Percentiles rank a stretch among this genome's conserved stretches.
Conservation (phyloP, 192 early-diverging fungal genomes). For the Spinellus fusiger region DNA sequence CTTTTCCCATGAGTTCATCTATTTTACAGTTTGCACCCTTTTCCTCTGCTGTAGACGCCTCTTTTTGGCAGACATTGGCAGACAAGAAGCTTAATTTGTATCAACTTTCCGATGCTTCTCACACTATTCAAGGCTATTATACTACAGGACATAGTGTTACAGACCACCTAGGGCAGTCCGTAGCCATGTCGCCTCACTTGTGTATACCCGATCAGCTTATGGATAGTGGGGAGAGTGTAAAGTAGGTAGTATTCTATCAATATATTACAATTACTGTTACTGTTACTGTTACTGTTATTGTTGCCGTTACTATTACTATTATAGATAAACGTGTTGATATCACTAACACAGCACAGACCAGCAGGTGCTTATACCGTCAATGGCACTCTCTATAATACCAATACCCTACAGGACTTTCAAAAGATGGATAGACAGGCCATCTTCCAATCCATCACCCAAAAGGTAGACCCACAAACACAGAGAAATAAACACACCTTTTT, state of each 20-base stretch:
- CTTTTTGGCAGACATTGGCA: slow-evolving; percentile 86
- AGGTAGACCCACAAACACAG: slow-evolving; percentile 36
- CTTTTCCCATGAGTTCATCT: slow-evolving; percentile 1
- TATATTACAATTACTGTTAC: too few species aligned
- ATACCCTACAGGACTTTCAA: slow-evolving; percentile 93
- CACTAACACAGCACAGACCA: slow-evolving; percentile 34
- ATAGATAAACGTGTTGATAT: background rate
- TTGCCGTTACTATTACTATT: background rate
- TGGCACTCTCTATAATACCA: slow-evolving; percentile 79
- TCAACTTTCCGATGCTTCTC: slow-evolving; percentile 62
- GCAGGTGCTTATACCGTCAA: slow-evolving; percentile 17
- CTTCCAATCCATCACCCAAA: slow-evolving; percentile 49
- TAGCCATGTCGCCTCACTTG: slow-evolving; percentile 55
- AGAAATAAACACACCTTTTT: slow-evolving; percentile 2
- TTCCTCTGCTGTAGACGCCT: slow-evolving; percentile 75
- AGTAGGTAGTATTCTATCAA: slow-evolving; percentile 2
- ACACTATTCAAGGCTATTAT: slow-evolving; percentile 61
- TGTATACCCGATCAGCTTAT: slow-evolving; percentile 55
- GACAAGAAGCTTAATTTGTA: slow-evolving; percentile 80
- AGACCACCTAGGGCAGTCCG: slow-evolving; percentile 16
- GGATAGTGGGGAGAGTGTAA: slow-evolving; percentile 21
- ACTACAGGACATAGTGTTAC: slow-evolving; percentile 31
- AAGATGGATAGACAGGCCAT: slow-evolving; percentile 65
- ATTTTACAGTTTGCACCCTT: slow-evolving; percentile 84
- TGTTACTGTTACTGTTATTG: background rate